Conservation (phyloP, 306 rosid species). For the Quercus variabilis region DNA sequence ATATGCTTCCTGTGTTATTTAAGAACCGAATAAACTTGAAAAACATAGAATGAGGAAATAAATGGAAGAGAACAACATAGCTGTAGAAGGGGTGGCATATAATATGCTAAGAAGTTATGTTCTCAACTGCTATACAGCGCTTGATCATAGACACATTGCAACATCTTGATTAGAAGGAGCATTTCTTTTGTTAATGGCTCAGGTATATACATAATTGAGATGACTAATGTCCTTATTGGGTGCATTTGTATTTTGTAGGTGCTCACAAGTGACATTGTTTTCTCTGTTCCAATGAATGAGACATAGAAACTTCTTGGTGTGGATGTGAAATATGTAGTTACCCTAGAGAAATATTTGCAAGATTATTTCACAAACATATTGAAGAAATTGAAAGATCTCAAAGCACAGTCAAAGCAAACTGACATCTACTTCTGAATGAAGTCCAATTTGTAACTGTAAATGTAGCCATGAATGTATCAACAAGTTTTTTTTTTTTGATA, state of each 20-base stretch:
- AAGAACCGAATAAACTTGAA: no score
- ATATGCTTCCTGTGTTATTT: no score
- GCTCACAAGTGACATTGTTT: constrained; percentile 77
- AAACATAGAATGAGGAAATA: no score
- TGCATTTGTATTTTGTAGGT: constrained; percentile 45
- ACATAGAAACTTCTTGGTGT: constrained; percentile 81
- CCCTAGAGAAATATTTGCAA: constrained; percentile 87
- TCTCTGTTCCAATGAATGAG: constrained; percentile 84
- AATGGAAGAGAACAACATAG: no score
- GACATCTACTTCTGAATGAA: constrained; percentile 68
- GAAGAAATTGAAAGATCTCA: constrained; percentile 95
- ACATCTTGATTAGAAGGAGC: not conserved
- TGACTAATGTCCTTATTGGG: constrained; percentile 14
- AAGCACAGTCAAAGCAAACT: constrained; percentile 94
- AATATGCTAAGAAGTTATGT: no score
- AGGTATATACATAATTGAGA: not conserved
- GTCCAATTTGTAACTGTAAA: constrained; percentile 34
- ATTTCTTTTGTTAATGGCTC: not conserved
- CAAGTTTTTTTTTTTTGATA: not conserved
- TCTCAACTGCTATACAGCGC: not conserved
- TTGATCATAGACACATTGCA: not conserved
- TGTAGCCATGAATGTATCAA: constrained; percentile 28
- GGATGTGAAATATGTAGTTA: constrained; percentile 67
- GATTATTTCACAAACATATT: constrained; percentile 93
- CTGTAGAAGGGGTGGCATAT: no score